Evolutionary conservation across 768 basidiomycete species (phyloP).

Genomic region (Holtermanniella nyarrowii): DNA sequence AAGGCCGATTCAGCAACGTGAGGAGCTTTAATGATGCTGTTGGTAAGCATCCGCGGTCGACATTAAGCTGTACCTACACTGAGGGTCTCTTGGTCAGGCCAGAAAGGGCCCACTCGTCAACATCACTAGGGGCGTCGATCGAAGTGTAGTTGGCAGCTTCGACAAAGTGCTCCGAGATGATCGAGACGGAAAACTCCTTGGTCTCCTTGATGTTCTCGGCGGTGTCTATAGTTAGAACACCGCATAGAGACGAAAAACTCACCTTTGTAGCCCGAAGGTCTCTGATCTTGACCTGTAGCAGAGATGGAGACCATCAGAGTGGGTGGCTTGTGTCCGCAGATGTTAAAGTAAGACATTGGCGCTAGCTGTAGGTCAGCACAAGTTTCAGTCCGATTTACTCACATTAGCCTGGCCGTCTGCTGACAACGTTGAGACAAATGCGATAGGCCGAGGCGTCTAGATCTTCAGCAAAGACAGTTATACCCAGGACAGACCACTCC

Average conservation of each 20-base stretch:
- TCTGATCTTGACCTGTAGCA: constrained; percentile 6
- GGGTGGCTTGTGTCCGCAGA: constrained; percentile 56
- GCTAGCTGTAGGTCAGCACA: constrained; percentile 8
- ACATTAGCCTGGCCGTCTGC: constrained; percentile 11
- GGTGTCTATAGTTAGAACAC: constrained; percentile 48
- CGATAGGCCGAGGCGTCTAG: constrained; percentile 24
- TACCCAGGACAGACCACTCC: constrained; percentile 9
- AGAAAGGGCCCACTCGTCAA: constrained; percentile 40
- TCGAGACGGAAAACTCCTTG: constrained; percentile 61
- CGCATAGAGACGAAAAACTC: constrained; percentile 34
- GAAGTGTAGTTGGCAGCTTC: constrained; percentile 43
- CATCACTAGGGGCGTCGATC: constrained; percentile 37
- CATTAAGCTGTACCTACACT: constrained; percentile 14
- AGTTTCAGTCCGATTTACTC: not conserved
- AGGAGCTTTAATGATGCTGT: constrained; percentile 36
- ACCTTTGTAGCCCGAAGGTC: constrained; percentile 19
- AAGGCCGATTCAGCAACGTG: constrained; percentile 42
- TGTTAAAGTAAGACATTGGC: constrained; percentile 52
- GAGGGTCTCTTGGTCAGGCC: constrained; percentile 33
- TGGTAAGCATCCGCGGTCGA: not conserved
- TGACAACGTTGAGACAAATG: constrained; percentile 16
- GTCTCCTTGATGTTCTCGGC: constrained; percentile 55
- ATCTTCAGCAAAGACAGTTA: not conserved
- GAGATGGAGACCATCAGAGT: constrained; percentile 56
- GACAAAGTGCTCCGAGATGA: constrained; percentile 53